A percentile compares a stretch with the other conserved stretches of the same genome.
These are phyloP conservation scores for Erucastrum elatum DNA, from an alignment of 345 rosid species.

Conservation along the genomic window DNA sequence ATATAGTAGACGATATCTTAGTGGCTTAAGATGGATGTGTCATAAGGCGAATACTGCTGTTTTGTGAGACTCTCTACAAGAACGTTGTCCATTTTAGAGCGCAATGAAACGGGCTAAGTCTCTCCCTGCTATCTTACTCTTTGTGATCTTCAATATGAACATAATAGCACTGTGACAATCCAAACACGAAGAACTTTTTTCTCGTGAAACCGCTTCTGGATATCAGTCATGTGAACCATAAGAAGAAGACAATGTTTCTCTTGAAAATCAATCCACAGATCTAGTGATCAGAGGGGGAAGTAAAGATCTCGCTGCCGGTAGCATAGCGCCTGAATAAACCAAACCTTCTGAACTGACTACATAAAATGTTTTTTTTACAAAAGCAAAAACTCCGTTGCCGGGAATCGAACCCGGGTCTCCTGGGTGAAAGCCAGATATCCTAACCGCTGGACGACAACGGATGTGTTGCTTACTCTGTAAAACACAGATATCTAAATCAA, in stretches of 20 bases:
- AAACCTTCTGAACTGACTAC: no score
- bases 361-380: no score
- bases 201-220: no score
- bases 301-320: no score
- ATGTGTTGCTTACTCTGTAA: neutral
- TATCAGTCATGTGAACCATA: no score
- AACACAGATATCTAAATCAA: neutral
- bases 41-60: no score
- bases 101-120: constrained; percentile 76
- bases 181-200: constrained; percentile 40
- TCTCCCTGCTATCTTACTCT: constrained; percentile 69
- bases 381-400: constrained; percentile 76
- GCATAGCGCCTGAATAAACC: no score
- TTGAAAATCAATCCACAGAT: no score
- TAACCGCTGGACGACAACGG: constrained; percentile 98
- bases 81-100: constrained; percentile 79
- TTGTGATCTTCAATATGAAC: constrained; percentile 66
- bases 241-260: no score
- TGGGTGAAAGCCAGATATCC: constrained; percentile 97
- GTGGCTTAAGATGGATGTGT: constrained; percentile 15
- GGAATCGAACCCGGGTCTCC: constrained; percentile 99
- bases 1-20: neutral
- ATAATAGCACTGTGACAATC: constrained; percentile 88
- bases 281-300: no score
- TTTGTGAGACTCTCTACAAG: constrained; percentile 87